Evolutionary conservation across 1,139 yeast genomes (phyloP).

Genomic region (Hyphopichia burtonii): DNA sequence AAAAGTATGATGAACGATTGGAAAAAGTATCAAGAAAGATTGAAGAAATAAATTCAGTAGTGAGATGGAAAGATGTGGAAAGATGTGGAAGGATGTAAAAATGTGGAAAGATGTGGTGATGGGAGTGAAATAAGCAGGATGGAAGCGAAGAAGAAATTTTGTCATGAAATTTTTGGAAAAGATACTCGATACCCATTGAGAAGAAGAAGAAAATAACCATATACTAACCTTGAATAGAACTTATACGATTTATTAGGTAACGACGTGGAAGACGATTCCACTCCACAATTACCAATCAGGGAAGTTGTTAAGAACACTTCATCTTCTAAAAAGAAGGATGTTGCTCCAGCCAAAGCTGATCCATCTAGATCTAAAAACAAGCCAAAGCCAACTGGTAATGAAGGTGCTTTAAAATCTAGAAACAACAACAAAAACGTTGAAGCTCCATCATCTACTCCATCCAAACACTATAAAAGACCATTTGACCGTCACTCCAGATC

Average conservation of each 20-base stretch:
- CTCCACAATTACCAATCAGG: slow-evolving; percentile 56
- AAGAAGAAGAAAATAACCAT: too few species aligned
- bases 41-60: too few species aligned
- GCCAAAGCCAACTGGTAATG: slow-evolving; percentile 77
- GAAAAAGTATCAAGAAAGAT: too few species aligned
- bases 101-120: too few species aligned
- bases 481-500: slow-evolving; percentile 83
- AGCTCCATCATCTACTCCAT: slow-evolving; percentile 53
- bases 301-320: slow-evolving; percentile 82
- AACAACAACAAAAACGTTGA: slow-evolving; percentile 68
- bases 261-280: slow-evolving; percentile 69
- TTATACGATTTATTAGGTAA: slow-evolving; percentile 57
- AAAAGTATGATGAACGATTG: too few species aligned
- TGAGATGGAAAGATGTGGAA: too few species aligned
- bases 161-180: too few species aligned
- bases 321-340: slow-evolving; percentile 86
- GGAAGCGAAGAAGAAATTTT: too few species aligned
- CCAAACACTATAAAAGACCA: slow-evolving; percentile 63
- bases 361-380: slow-evolving; percentile 78
- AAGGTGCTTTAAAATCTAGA: slow-evolving; percentile 82
- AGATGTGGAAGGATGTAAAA: too few species aligned
- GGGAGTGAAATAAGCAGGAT: too few species aligned
- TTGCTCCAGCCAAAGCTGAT: slow-evolving; percentile 80
- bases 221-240: slow-evolving; percentile 25
- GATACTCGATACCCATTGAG: too few species aligned